Evolutionary conservation across 208 protist genomes (phyloP).

Genomic region (Novymonas esmeraldas): DNA sequence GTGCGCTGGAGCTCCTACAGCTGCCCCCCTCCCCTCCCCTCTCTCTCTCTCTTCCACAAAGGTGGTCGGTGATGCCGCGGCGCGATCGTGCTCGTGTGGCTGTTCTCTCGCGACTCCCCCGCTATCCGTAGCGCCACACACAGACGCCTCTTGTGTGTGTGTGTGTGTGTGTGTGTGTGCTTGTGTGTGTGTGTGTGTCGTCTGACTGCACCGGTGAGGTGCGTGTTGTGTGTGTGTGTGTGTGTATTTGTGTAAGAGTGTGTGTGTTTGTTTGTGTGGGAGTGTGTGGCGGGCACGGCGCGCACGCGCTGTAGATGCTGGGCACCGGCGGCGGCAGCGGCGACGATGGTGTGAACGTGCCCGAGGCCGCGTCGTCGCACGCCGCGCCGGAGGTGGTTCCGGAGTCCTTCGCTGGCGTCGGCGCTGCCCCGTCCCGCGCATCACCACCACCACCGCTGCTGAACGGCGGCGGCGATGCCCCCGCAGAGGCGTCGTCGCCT

Average conservation of each 20-base stretch:
- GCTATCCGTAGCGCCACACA: too few species aligned
- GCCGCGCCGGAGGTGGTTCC: conserved; percentile 3
- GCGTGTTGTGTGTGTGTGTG: background rate
- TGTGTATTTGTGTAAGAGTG: background rate
- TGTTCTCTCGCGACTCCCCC: too few species aligned
- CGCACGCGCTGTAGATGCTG: conserved; percentile 1
- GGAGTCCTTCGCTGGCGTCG: background rate
- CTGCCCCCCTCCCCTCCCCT: too few species aligned
- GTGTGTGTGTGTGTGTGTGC: too few species aligned
- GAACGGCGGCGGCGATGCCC: too few species aligned
- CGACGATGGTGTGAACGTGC: background rate
- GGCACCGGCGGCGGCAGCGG: background rate
- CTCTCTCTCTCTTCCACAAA: too few species aligned
- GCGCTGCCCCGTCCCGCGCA: background rate
- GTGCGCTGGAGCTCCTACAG: too few species aligned
- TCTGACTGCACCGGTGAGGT: too few species aligned
- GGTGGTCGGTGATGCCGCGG: too few species aligned
- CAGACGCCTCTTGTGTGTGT: too few species aligned
- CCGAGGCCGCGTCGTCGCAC: conserved; percentile 1
- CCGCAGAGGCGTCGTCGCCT: background rate
- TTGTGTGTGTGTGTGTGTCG: too few species aligned
- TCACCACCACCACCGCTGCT: background rate
- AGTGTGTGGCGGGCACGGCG: background rate
- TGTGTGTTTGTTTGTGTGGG: background rate
- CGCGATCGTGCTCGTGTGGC: too few species aligned